A percentile compares a stretch with the other conserved stretches of the same genome.
Conservation (phyloP, 202 grass and related monocot genomes). For the Panicum hallii region DNA sequence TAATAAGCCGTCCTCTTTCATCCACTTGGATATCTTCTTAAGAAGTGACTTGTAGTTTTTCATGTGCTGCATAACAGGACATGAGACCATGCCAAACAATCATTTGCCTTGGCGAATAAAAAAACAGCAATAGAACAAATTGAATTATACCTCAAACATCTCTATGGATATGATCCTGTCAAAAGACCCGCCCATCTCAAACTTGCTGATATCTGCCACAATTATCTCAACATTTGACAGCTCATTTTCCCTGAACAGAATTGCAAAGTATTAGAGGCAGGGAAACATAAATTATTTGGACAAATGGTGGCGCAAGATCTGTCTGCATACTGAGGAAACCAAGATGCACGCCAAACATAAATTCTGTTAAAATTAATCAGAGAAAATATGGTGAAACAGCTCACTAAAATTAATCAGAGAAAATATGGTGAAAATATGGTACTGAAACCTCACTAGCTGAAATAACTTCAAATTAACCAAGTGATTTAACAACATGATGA, state of each 20-base stretch:
- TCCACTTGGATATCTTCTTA: slow-evolving; percentile 93
- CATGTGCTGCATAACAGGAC: slow-evolving; percentile 73
- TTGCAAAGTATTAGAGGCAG: slow-evolving; percentile 8
- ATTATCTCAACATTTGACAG: slow-evolving; percentile 90
- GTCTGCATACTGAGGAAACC: not conserved
- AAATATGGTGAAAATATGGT: not conserved
- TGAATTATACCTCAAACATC: slow-evolving; percentile 84
- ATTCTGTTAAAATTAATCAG: not conserved
- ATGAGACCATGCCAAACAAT: not conserved
- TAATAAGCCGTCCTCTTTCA: slow-evolving; percentile 81
- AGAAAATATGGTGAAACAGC: not conserved
- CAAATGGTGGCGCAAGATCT: slow-evolving; percentile 12
- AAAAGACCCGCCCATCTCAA: slow-evolving; percentile 91
- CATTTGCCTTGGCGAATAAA: slow-evolving; percentile 6
- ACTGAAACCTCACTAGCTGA: not conserved
- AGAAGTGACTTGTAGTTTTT: slow-evolving; percentile 96
- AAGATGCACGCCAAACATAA: slow-evolving; percentile 29
- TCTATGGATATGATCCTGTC: slow-evolving; percentile 95
- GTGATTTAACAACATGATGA: not conserved
- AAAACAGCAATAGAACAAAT: slow-evolving; percentile 14
- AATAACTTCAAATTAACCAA: slow-evolving; percentile 12
- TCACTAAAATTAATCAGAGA: not conserved
- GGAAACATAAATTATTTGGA: not conserved
- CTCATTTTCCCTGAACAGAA: slow-evolving; percentile 62
- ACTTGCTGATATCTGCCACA: slow-evolving; percentile 89